Conservation (phyloP, 2,329 filamentous ascomycete genomes). For the Cadophora gregata region DNA sequence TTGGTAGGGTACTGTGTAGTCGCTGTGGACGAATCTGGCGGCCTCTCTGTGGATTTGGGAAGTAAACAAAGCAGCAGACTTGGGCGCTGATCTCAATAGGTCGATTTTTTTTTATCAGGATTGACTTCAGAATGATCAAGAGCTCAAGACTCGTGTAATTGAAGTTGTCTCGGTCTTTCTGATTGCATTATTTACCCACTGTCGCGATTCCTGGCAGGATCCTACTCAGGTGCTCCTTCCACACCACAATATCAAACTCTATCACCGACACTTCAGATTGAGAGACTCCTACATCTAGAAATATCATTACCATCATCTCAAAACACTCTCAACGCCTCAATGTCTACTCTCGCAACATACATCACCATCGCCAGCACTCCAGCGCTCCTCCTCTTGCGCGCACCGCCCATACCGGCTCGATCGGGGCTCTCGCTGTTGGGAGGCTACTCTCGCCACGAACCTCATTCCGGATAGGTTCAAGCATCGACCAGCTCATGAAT, state of each 20-base stretch:
- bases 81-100: background rate
- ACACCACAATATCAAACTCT: background rate
- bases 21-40: background rate
- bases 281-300: background rate
- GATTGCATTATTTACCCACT: background rate
- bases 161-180: background rate
- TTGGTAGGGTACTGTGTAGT: background rate
- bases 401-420: background rate
- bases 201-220: background rate
- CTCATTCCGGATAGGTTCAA: background rate
- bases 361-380: background rate
- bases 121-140: background rate
- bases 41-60: background rate
- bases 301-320: background rate
- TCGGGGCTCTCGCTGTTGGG: background rate
- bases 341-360: background rate
- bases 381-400: background rate
- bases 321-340: background rate
- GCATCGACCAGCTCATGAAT: background rate
- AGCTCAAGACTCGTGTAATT: background rate
- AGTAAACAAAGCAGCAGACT: background rate
- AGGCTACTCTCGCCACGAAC: background rate
- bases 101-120: background rate
- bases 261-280: background rate
- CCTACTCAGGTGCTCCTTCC: background rate